These are phyloP conservation scores for Ogataea hybrid DNA, from an alignment of 1,139 yeast species.

Conservation along the genomic window DNA sequence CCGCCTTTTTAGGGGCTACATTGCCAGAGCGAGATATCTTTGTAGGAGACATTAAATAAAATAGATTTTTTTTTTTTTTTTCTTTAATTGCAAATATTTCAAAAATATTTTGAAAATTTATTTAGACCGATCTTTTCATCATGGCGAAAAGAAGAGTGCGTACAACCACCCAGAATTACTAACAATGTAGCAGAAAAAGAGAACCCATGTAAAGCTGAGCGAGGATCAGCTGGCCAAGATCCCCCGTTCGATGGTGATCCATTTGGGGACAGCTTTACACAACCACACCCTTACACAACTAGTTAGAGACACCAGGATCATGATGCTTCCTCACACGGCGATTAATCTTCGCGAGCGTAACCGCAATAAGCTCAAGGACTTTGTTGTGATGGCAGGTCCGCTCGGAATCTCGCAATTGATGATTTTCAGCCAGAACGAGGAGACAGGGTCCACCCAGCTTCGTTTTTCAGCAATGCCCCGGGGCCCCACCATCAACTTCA, in stretches of 20 bases:
- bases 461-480: constrained; percentile 86
- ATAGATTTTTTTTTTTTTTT: constrained; percentile 1
- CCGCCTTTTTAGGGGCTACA: constrained; percentile 16
- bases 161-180: constrained; percentile 13
- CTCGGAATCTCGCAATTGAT: constrained; percentile 87
- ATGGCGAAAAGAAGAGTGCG: constrained; percentile 53
- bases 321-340: constrained; percentile 98
- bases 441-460: constrained; percentile 75
- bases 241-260: constrained; percentile 91
- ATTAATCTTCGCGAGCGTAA: constrained; percentile 82
- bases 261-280: constrained; percentile 75
- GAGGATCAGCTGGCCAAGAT: constrained; percentile 71
- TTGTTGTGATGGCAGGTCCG: constrained; percentile 96
- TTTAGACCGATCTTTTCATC: constrained; percentile 9
- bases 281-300: constrained; percentile 82
- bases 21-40: constrained; percentile 18
- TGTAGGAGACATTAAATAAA: constrained; percentile 11
- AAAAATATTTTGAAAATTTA: constrained; percentile 10
- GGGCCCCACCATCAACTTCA: constrained; percentile 91
- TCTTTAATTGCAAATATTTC: too few species aligned
- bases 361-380: constrained; percentile 83
- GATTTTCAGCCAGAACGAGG: constrained; percentile 78
- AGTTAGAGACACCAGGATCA: constrained; percentile 80
- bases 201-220: constrained; percentile 73
- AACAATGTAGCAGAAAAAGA: constrained; percentile 50